These are phyloP conservation scores for Styphnolobium japonicum DNA, from an alignment of 306 rosid species.

Conservation along the genomic window DNA sequence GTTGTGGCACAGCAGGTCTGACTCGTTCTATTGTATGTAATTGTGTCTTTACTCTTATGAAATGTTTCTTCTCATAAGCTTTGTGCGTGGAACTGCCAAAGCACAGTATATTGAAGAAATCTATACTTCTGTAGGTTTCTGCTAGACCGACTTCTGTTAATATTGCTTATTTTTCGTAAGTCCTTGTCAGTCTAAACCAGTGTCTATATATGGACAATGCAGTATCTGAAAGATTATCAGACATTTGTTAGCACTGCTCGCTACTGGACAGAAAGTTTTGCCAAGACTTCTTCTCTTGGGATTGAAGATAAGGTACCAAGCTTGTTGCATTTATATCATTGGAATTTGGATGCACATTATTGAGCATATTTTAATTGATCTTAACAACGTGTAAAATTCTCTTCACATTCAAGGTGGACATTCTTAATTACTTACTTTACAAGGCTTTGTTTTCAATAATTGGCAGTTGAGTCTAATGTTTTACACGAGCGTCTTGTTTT, in stretches of 20 bases:
- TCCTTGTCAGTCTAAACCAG: background rate
- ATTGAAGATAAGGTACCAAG: conserved; percentile 77
- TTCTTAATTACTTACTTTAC: background rate
- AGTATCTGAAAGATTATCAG: conserved; percentile 84
- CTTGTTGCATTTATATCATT: background rate
- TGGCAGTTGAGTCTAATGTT: background rate
- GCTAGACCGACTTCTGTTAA: background rate
- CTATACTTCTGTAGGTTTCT: background rate
- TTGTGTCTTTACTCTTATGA: background rate
- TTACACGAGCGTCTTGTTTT: background rate
- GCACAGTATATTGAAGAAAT: background rate
- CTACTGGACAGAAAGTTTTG: conserved; percentile 96
- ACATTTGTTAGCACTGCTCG: conserved; percentile 89
- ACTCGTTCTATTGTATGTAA: background rate
- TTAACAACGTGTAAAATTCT: background rate
- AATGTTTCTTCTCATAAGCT: background rate
- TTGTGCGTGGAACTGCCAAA: background rate
- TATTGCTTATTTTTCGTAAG: background rate
- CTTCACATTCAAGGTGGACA: background rate
- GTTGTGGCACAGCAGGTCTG: conserved; percentile 95
- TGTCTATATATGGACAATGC: conserved; percentile 31
- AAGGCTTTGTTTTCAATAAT: background rate
- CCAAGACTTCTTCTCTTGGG: conserved; percentile 75
- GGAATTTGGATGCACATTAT: conserved; percentile 1
- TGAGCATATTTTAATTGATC: conserved; percentile 6